Base-by-base conservation (phyloP, 1,284 basidiomycete species). In the Phylloboletellus chloephorus region DNA sequence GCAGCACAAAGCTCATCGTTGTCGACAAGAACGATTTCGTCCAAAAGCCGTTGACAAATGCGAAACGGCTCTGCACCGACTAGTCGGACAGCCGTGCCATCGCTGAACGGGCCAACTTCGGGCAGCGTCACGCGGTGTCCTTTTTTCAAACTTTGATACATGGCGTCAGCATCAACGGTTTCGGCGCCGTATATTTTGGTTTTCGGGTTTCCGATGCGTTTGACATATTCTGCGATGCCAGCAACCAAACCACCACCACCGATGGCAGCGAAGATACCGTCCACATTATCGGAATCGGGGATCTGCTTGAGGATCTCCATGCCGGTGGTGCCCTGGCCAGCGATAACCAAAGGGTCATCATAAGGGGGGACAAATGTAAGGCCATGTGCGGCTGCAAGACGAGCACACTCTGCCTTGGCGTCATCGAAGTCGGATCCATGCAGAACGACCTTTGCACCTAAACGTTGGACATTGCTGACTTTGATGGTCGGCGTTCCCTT, bases 1-100 rank as follows among this genome's bases (percentile, higher is more conserved):
- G 94, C 93, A 4, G 96, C 96, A 60, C 96, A 99, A 41, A 99
- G 83, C 63, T 96, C 96, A 58, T 99, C 96, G 51, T 96, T 98
- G 61, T 86, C 80, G 15, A 88, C 90, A 51, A 87, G 76, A 30
- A 94, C 80, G 23, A 98, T 69, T 7, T 79, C 85, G 56, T 98
- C 92, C n/a, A 97, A 65, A 15, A 90, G 69, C 38, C 86, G 72
- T 58, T 86, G 73, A 66, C 94, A 98, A 48, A 99, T 78, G 47
- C 96, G 77, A 69, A 97, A 97, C 2, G 90, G 85, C 61, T 98
- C 96, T 62, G 86, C 88, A 8, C 96, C 96, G 1, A 98, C 93
- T 34, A 95, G 78, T 59, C 89, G 85, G n/a, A 98, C 96, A 1
- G 96, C 96, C 1, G 96, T 99, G n/a, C 96, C 96, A 61, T 99